Evolutionary conservation across 768 basidiomycete species (phyloP).

Genomic region (Erythrobasidium yunnanense): DNA sequence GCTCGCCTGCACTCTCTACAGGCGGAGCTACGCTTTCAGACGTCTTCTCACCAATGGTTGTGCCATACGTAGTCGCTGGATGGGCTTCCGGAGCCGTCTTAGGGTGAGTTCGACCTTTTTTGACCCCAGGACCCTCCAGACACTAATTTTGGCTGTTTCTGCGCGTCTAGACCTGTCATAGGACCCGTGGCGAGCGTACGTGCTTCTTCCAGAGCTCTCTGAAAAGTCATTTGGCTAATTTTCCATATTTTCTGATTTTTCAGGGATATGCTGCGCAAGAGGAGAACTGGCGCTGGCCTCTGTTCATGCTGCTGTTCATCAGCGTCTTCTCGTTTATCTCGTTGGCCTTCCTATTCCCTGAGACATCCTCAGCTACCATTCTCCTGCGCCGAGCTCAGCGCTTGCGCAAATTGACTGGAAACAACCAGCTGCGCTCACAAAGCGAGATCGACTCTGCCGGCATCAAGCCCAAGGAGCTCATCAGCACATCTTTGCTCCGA

Average conservation of each 20-base stretch:
- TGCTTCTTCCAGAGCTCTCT: background rate
- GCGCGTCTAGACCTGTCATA: background rate
- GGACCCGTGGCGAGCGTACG: background rate
- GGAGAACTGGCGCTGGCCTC: constrained; percentile 42
- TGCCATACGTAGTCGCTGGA: constrained; percentile 39
- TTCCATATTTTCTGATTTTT: background rate
- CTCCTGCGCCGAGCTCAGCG: constrained; percentile 42
- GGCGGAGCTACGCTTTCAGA: constrained; percentile 41
- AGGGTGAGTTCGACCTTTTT: constrained; percentile 32
- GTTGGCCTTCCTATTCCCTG: constrained; percentile 41
- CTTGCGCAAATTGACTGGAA: constrained; percentile 43
- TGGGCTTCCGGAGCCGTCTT: constrained; percentile 38
- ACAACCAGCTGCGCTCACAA: constrained; percentile 37
- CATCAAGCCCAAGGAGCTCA: background rate
- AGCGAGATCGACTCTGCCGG: constrained; percentile 37
- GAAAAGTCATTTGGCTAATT: too few relatives aligned
- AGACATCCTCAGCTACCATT: constrained; percentile 42
- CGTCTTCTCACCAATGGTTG: constrained; percentile 37
- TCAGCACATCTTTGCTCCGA: constrained; percentile 22
- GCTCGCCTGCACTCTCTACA: constrained; percentile 42
- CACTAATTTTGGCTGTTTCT: too few relatives aligned
- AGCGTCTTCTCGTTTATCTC: constrained; percentile 37
- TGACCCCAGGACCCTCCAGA: too few relatives aligned
- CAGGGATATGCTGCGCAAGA: constrained; percentile 40
- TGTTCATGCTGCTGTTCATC: constrained; percentile 41